These are phyloP conservation scores for Fusarium sp. DNA, from an alignment of 2,329 filamentous ascomycete genomes.

Conservation along the genomic window DNA sequence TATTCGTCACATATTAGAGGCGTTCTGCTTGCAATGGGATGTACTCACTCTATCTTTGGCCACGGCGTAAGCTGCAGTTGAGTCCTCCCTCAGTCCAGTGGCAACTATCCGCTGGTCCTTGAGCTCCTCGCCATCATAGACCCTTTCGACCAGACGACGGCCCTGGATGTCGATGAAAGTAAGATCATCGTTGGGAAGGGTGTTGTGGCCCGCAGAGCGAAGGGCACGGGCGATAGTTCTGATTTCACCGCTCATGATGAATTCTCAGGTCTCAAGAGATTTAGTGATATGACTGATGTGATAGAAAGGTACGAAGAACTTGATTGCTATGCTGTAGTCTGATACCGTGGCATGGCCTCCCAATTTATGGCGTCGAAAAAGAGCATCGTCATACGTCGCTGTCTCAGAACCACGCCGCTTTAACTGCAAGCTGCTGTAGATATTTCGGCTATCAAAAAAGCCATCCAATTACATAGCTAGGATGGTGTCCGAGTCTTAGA, in stretches of 20 bases:
- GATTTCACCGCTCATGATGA: not conserved
- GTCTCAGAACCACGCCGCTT: not conserved
- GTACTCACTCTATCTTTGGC: not conserved
- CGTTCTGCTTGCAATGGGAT: accelerated
- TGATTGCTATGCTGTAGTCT: accelerated
- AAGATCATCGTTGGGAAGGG: not conserved
- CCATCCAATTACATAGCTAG: not conserved
- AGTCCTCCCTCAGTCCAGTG: not conserved
- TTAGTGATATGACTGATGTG: too few relatives aligned
- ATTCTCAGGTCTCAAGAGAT: accelerated
- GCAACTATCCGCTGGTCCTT: not conserved
- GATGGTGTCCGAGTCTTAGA: accelerated
- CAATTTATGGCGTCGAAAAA: not conserved
- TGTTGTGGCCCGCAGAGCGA: not conserved
- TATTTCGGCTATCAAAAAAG: accelerated
- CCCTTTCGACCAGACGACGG: not conserved
- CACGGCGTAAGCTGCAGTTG: not conserved
- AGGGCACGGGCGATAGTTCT: not conserved
- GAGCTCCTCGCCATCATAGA: not conserved
- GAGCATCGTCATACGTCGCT: accelerated
- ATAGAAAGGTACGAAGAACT: too few relatives aligned
- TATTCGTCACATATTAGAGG: not conserved
- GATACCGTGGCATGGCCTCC: accelerated
- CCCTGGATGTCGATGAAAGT: accelerated
- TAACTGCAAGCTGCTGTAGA: not conserved